A percentile compares a stretch with the other conserved stretches of the same genome.
These are phyloP conservation scores for Paxillus rubicundulus DNA, from an alignment of 768 basidiomycete genomes.

Conservation along the genomic window DNA sequence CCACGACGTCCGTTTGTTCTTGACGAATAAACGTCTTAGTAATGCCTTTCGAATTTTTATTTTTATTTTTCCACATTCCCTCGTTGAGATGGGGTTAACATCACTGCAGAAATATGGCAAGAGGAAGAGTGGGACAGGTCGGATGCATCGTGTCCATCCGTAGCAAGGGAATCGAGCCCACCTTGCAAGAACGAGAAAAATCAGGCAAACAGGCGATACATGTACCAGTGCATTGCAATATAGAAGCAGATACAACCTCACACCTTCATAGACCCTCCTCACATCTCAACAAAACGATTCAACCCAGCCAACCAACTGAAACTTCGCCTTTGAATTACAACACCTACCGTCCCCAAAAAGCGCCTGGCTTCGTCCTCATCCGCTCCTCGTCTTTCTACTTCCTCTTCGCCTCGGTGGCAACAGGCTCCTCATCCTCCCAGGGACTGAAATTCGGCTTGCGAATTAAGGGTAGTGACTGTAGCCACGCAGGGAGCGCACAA, in stretches of 20 bases:
- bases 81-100: too few relatives aligned
- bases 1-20: too few relatives aligned
- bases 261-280: conserved; percentile 8
- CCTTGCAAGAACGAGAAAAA: neutral
- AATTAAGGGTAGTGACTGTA: conserved; percentile 61
- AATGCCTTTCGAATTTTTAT: neutral
- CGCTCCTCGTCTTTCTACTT: conserved; percentile 17
- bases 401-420: conserved; percentile 16
- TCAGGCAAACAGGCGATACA: neutral
- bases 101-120: too few relatives aligned
- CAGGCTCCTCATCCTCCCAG: conserved; percentile 71
- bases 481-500: conserved; percentile 58
- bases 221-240: conserved; percentile 26
- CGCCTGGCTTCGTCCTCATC: neutral
- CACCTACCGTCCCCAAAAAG: neutral
- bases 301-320: conserved; percentile 13
- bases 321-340: conserved; percentile 11
- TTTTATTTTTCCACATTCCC: too few relatives aligned
- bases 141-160: too few relatives aligned
- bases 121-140: too few relatives aligned
- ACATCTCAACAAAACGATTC: conserved; percentile 14
- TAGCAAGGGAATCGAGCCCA: too few relatives aligned
- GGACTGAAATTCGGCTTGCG: conserved; percentile 77
- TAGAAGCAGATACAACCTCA: conserved; percentile 25
- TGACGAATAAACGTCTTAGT: too few relatives aligned